These are phyloP conservation scores for Beta macrorhiza DNA, from an alignment of 179 eudicot genomes.

Conservation along the genomic window DNA sequence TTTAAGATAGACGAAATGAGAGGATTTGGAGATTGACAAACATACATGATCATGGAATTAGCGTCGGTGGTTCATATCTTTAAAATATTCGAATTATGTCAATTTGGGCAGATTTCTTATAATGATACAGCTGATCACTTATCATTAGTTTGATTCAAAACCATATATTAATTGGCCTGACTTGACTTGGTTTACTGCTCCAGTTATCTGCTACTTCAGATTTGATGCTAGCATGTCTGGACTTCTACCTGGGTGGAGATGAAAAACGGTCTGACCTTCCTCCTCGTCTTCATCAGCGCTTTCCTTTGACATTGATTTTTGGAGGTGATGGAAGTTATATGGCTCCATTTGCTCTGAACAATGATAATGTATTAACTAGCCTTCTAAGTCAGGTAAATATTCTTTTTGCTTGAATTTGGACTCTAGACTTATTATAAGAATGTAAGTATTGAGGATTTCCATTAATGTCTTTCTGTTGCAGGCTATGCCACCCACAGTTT, in stretches of 20 bases:
- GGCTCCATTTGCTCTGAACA: slow-evolving; percentile 87
- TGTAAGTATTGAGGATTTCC: background rate
- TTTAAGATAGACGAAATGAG: background rate
- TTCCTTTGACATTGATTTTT: slow-evolving; percentile 74
- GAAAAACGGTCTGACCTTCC: slow-evolving; percentile 94
- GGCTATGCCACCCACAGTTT: slow-evolving; percentile 86
- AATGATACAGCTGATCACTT: background rate
- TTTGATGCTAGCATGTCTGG: slow-evolving; percentile 88
- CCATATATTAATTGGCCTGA: background rate
- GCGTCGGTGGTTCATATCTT: background rate
- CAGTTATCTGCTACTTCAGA: slow-evolving; percentile 90
- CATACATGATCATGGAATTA: background rate
- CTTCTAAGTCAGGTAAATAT: slow-evolving; percentile 79
- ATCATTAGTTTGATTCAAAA: background rate
- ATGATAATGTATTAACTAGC: slow-evolving; percentile 81
- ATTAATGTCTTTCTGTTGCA: slow-evolving; percentile 31
- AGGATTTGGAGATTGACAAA: background rate
- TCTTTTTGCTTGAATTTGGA: background rate
- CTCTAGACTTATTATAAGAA: background rate
- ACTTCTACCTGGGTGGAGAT: slow-evolving; percentile 97
- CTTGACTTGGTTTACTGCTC: slow-evolving; percentile 14
- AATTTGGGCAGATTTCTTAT: background rate
- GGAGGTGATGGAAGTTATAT: slow-evolving; percentile 98
- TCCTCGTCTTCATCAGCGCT: slow-evolving; percentile 70
- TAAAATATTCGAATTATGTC: background rate